Evolutionary conservation across 495 filamentous ascomycete genomes (phyloP), one percentile per base, ranked within the genome.

Genomic region (Trichoderma reesei): DNA sequence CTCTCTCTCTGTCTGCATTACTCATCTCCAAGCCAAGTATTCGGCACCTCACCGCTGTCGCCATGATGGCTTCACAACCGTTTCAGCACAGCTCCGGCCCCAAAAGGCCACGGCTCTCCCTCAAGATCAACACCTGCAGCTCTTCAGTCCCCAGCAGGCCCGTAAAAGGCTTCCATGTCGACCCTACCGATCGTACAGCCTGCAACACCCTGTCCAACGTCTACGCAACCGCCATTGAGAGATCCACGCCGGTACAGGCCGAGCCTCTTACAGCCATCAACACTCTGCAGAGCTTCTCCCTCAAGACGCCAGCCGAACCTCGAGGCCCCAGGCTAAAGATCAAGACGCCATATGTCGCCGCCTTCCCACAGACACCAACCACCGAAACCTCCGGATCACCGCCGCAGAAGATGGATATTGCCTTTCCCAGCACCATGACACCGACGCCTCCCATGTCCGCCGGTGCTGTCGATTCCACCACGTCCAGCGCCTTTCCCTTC

Each of bases 161-260:
- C 7, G 67, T 73, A 59, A 75, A 73, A 61, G 67, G 65, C 16
- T 68, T 73, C 16, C 70, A 71, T 59, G 72, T 86, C 2, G 80
- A 88, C 46, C 78, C 88, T 18, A 83, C 83, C 38, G 92, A 90
- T 8, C 89, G 90, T 6, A 94, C 90, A 5, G 76, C 85, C 31
- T 88, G 89, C 72, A 95, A 93, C 72, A 95, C 90, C 41, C 87
- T 91, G 67, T 85, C 84, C 39, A 94, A 95, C 72, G 84, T 86
- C 64, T 91, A 91, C 71, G 86, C 88, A 37, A 82, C 82, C 39
- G 76, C 82, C n/a, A 85, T 85, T 16, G 84, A 88, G 60, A 79
- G 83, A 60, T 86, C 88, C 41, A 83, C 86, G 7, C 83, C 84
- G 14, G 69, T 71, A n/a, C 72, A 75, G 60, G 72, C 72, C 51